A percentile compares a stretch with the other conserved stretches of the same genome.
These are phyloP conservation scores for Rhodotorula sp. DNA, from an alignment of 1,284 basidiomycete species.

Conservation along the genomic window DNA sequence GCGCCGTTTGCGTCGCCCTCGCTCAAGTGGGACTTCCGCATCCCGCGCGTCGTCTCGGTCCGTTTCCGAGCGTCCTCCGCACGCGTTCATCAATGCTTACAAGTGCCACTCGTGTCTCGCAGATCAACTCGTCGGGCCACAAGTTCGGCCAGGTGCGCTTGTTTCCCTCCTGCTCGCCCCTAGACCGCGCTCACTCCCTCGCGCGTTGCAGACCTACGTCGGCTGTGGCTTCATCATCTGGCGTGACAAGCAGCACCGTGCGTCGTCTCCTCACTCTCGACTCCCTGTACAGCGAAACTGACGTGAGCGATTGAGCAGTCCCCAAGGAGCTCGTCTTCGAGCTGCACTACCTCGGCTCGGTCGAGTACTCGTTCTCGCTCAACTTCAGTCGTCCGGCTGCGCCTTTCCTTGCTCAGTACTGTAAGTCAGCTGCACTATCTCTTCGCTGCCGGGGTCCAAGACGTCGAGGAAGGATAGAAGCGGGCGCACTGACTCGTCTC, in stretches of 20 bases:
- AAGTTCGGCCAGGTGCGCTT: conserved; percentile 62
- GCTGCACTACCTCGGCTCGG: conserved; percentile 47
- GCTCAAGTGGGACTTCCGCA: conserved; percentile 78
- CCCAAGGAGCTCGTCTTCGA: conserved; percentile 58
- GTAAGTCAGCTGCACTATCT: no score
- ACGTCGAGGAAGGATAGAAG: no score
- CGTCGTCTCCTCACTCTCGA: background rate
- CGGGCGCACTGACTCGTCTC: no score
- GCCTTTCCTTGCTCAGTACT: conserved; percentile 89
- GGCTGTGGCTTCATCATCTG: conserved; percentile 88
- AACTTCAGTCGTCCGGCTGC: conserved; percentile 89
- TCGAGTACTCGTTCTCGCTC: conserved; percentile 75
- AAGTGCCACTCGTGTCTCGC: no score
- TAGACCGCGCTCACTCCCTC: no score
- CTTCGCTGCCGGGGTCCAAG: no score
- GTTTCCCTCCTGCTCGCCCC: no score
- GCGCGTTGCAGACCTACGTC: conserved; percentile 58
- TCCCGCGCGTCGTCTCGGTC: conserved; percentile 75
- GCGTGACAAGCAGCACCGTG: conserved; percentile 59
- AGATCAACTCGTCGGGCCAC: conserved; percentile 60
- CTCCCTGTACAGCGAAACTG: background rate
- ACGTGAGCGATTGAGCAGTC: background rate
- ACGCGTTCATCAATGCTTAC: no score
- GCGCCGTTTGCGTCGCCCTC: conserved; percentile 57
- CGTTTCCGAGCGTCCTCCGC: conserved; percentile 52